Evolutionary conservation across 192 early-diverging fungal genomes (phyloP).

Genomic region (Entomortierella lignicola): DNA sequence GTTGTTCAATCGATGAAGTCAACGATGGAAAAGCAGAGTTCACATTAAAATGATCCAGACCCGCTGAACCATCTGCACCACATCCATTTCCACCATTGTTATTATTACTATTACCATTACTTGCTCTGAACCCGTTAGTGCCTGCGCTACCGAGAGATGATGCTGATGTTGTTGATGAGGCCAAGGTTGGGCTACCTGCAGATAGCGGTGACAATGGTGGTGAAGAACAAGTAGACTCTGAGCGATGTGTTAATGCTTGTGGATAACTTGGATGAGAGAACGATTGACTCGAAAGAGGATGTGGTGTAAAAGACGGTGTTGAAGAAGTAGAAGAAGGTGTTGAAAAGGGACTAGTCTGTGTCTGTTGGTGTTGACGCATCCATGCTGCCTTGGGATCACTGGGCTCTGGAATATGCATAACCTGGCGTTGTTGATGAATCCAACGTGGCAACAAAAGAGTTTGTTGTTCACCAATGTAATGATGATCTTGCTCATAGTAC

Average conservation of each 20-base stretch:
- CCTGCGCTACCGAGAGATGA: neutral
- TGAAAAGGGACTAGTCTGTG: constrained; percentile 6
- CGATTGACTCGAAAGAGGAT: constrained; percentile 2
- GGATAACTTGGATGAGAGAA: constrained; percentile 18
- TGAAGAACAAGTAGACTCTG: constrained; percentile 4
- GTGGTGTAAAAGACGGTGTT: constrained; percentile 1
- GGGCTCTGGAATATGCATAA: constrained; percentile 20
- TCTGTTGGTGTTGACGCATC: constrained; percentile 28
- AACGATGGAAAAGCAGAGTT: constrained; percentile 19
- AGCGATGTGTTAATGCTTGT: constrained; percentile 1
- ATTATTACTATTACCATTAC: neutral
- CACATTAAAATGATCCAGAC: constrained; percentile 20
- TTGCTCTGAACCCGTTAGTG: neutral
- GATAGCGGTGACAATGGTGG: constrained; percentile 34
- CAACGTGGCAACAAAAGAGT: constrained; percentile 39
- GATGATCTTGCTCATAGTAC: constrained; percentile 49
- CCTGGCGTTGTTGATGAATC: constrained; percentile 52
- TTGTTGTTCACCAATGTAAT: constrained; percentile 39
- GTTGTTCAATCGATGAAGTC: constrained; percentile 37
- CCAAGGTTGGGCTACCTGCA: neutral
- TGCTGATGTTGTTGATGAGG: neutral
- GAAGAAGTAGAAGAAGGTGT: neutral
- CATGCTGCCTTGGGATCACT: constrained; percentile 13
- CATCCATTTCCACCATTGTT: neutral
- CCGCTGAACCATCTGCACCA: constrained; percentile 1